Evolutionary conservation across 257 asterid species (phyloP), one percentile per base, ranked within the genome.

Genomic region (Solanum piurae): DNA sequence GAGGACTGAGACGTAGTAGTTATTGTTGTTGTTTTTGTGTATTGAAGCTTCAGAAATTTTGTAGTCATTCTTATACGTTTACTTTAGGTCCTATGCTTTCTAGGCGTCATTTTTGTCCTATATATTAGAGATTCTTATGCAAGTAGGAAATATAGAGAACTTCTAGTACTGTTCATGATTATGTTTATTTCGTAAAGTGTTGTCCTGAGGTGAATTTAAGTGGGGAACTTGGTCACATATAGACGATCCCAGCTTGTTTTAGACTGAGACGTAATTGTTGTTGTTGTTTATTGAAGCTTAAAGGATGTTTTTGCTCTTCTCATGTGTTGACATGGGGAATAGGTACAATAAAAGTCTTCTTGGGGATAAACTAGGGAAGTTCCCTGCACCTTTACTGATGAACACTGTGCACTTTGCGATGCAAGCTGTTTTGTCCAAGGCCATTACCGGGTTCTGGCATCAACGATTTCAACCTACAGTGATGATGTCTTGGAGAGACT

Each of bases 311-410:
- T 46, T 71, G 23, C 75, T 73, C 66, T 16, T 68, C 86, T 87
- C 38, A 44, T 72, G 42, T 60, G 76, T 49, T 83, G 84, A 27
- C 42, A 29, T 88, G 84, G 49, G 89, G 88, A 86, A 83, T 94
- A 97, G 99, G 91, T 97, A 97, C 89, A 97, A 97, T 89, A 97
- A 97, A 88, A 95, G 96, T 72, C 94, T 97, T 87, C 90, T 97
- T 75, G 99, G 99, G 84, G 99, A 96, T 92, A 89, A 96, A 87
- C 88, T 97, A 94, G 98, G 99, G 85, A 96, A 93, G 89, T 97
- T 96, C 92, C 99, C 99, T 27, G 99, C 99, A 42, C 99, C 99
- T 29, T 90, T 97, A 79, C 90, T 96, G 93, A 96, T 97, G 99
- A 97, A 97, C 88, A 94, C 99, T 3, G 90, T 97, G 86, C 99